A percentile compares a stretch with the other conserved stretches of the same genome.
phyloP scores from a whole-genome alignment of 164 flowering plant genomes.

The Akebia trifoliata region DNA sequence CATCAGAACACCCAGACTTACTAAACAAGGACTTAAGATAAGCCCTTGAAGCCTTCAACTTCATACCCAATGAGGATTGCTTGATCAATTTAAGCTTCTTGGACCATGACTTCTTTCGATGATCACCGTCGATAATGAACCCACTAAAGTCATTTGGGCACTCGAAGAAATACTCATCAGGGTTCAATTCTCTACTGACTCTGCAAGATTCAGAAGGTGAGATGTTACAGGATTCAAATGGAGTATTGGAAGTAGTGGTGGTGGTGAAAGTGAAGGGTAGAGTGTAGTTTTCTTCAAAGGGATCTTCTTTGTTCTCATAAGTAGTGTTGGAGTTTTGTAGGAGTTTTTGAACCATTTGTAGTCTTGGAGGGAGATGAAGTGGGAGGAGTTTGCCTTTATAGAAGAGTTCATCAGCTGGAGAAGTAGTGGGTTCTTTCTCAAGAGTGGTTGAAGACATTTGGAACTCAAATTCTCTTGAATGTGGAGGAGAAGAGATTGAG shows the following conservation, averaged over 20 bases:
- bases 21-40: slow-evolving; percentile 60
- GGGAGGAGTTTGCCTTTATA: slow-evolving; percentile 88
- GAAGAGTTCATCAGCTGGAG: slow-evolving; percentile 92
- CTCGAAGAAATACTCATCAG: slow-evolving; percentile 58
- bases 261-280: slow-evolving; percentile 18
- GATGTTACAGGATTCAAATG: slow-evolving; percentile 47
- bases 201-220: slow-evolving; percentile 65
- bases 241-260: slow-evolving; percentile 32
- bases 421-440: slow-evolving; percentile 37
- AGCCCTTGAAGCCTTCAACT: slow-evolving; percentile 57
- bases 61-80: slow-evolving; percentile 40
- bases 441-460: slow-evolving; percentile 43
- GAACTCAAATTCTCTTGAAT: slow-evolving; percentile 75
- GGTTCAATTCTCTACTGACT: slow-evolving; percentile 54
- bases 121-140: slow-evolving; percentile 27
- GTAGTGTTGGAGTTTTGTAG: slow-evolving; percentile 28
- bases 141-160: slow-evolving; percentile 37
- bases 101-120: slow-evolving; percentile 43
- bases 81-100: slow-evolving; percentile 55
- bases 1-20: slow-evolving; percentile 47
- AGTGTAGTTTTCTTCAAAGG: slow-evolving; percentile 15
- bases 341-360: slow-evolving; percentile 71
- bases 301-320: slow-evolving; percentile 11
- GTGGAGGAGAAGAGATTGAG: slow-evolving; percentile 29
- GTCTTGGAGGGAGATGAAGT: slow-evolving; percentile 78